Evolutionary conservation across 306 rosid genomes (phyloP), one percentile per base, ranked within the genome.

Genomic region (Trifolium dubium): DNA sequence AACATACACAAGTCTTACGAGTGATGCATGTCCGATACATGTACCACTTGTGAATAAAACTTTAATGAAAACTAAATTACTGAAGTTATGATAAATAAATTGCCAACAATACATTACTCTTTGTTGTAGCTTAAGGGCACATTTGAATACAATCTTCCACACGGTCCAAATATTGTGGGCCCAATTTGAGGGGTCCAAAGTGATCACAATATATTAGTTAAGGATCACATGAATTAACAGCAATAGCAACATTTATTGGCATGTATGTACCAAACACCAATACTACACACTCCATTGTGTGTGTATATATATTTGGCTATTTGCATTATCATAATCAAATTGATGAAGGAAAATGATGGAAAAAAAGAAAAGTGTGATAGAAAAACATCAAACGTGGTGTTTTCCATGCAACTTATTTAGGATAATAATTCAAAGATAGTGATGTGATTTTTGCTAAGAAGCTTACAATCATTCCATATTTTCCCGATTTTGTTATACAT

Each of bases 381-480:
- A 66, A 61, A 72, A 77, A 56, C 79, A 18, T 17, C 15, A 59
- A 72, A 72, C 79, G 85, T 82, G 85, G 82, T 81, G 49, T 77
- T 72, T 82, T 69, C 68, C 76, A 59, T 53, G 70, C 81, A 76
- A 66, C 72, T 64, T 46, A 49, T 71, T 76, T 58, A 63, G 58
- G 77, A 80, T 80, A 69, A 69, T 28, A 30, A 59, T 60, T 3
- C 14, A 15, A 30, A 18, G 77, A 80, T 12, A 74, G 64, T 2
- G 84, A 63, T 17, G 56, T 2, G 84, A 63, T 17, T 5, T 56
- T 80, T 46, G 23, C 23, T 23, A 23, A 53, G 31, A 80, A 75
- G 51, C 68, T 53, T 32, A 53, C 46, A 55, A 63, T n/a, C 7
- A 35, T 59, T 19, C 46, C 73, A 34, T 47, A 11, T 15, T 14